Evolutionary conservation across 2,329 filamentous ascomycete species (phyloP).

Genomic region (Botrytis paeoniae): DNA sequence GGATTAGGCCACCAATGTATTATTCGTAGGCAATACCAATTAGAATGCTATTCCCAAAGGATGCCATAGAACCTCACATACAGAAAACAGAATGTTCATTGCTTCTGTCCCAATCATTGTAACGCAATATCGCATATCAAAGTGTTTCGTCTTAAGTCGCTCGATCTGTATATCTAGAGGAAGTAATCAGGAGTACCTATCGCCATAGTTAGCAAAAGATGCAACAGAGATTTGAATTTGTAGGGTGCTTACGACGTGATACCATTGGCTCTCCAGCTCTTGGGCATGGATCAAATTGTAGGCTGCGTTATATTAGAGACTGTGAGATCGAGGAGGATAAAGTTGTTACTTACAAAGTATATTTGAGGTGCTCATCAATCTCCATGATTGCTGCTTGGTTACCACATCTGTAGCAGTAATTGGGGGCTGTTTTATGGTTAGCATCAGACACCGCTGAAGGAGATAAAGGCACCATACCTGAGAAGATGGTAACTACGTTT

Average conservation of each 20-base stretch:
- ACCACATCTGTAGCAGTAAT: conserved; percentile 98
- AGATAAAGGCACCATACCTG: conserved; percentile 54
- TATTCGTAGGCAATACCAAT: conserved; percentile 18
- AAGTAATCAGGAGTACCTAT: conserved; percentile 93
- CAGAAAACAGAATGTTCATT: conserved; percentile 31
- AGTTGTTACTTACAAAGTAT: conserved; percentile 84
- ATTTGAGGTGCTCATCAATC: conserved; percentile 98
- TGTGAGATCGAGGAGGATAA: background rate
- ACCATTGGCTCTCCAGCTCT: conserved; percentile 98
- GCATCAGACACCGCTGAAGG: conserved; percentile 17
- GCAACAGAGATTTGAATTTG: background rate
- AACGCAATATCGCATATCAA: conserved; percentile 19
- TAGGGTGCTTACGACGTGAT: conserved; percentile 66
- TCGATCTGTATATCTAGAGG: conserved; percentile 59
- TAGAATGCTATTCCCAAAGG: conserved; percentile 23
- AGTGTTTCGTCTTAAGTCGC: conserved; percentile 17
- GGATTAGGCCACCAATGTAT: conserved; percentile 18
- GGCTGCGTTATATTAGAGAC: conserved; percentile 53
- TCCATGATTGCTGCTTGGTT: conserved; percentile 99
- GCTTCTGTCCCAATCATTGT: conserved; percentile 24
- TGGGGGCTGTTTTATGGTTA: conserved; percentile 58
- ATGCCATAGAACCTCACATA: conserved; percentile 25
- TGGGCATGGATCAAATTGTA: conserved; percentile 98
- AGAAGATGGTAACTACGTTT: conserved; percentile 99
- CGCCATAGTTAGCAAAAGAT: conserved; percentile 20